Base-by-base conservation (phyloP, 257 asterid species). In the Ajuga chamaepitys region DNA sequence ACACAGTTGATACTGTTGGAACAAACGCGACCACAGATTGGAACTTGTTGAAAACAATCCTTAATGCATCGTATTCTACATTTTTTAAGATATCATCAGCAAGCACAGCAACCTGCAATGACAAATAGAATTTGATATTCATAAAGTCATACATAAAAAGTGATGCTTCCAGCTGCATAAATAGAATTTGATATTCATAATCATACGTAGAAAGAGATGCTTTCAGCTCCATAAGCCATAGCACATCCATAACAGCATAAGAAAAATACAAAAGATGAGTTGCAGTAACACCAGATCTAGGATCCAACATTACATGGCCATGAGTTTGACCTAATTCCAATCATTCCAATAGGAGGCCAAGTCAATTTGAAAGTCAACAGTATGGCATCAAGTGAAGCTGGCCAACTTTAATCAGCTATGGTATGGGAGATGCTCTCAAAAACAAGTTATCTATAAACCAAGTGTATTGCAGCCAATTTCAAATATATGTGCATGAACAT, bases 81-180 rank as follows among this genome's bases (percentile, higher is more conserved):
- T 90, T 88, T 85, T 94, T 90, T 70, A 90, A 77, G 80, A 94
- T 86, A 71, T 94, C 99, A 83, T 94, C 98, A 24, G 98, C 99
- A 72, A 94, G 58, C 83, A 90, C 95, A 64, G 99, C 83, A 75
- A 94, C 96, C 99, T 94, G 82, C 74, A 76, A 74, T 25, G 60
- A 25, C 73, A 17, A 72, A 30, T 57, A 70, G 12, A 42, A 53
- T 59, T n/a, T 53, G 44, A 62, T 24, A 55, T 1, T 30, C 4
- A 30, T 4, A 1, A 30, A 4, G 61, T 13, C 57, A 58, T 54
- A 60, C 14, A 35, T 12, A 51, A 4, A 9, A 22, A 50, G 51
- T 34, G 25, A 44, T 37, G 17, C 32, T 30, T 17, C 24, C 40
- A 46, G 58, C 34, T 22, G 20, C 22, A 51, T 35, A 6, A 51